phyloP scores from a whole-genome alignment of 352 stramenopile genomes.

The Pythium aristosporum region DNA sequence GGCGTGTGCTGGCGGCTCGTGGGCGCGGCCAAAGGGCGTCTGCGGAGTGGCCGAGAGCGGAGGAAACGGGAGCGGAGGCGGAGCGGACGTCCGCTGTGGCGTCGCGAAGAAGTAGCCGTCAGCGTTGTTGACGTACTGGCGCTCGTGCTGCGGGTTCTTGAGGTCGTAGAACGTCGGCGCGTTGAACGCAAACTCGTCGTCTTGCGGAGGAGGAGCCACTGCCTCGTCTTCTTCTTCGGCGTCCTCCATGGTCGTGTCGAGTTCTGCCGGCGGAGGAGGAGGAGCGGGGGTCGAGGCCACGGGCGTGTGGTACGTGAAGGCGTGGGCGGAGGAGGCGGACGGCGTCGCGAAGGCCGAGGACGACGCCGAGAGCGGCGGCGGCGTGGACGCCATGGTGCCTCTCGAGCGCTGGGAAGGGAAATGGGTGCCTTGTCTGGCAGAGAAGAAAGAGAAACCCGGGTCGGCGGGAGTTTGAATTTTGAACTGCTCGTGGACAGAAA shows the following conservation, averaged over 20 bases:
- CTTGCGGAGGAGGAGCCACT: constrained; percentile 6
- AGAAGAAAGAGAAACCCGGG: not conserved
- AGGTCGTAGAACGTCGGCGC: constrained; percentile 84
- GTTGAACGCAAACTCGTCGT: constrained; percentile 79
- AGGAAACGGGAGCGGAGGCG: not conserved
- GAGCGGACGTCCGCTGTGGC: constrained; percentile 1
- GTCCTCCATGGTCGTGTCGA: constrained; percentile 39
- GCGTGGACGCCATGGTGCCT: constrained; percentile 10
- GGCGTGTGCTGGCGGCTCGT: constrained; percentile 27
- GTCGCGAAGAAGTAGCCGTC: constrained; percentile 73
- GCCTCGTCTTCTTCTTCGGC: constrained; percentile 29
- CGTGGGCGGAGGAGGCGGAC: not conserved
- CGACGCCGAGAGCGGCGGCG: not conserved
- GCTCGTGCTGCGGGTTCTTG: constrained; percentile 66
- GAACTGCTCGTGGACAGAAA: constrained; percentile 10
- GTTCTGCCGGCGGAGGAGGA: constrained; percentile 1
- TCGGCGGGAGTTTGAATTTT: constrained; percentile 25
- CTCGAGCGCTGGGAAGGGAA: not conserved
- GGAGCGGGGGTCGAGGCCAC: not conserved
- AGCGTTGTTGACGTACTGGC: constrained; percentile 81
- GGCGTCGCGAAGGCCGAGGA: not conserved
- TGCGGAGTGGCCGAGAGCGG: constrained; percentile 9
- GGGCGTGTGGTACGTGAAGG: constrained; percentile 12
- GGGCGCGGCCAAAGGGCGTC: constrained; percentile 24
- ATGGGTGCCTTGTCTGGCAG: constrained; percentile 10